Percentiles rank a stretch among this genome's conserved stretches.
Evolutionary conservation across 2,329 filamentous ascomycete genomes (phyloP).

Genomic region (Aspergillus cejpii): DNA sequence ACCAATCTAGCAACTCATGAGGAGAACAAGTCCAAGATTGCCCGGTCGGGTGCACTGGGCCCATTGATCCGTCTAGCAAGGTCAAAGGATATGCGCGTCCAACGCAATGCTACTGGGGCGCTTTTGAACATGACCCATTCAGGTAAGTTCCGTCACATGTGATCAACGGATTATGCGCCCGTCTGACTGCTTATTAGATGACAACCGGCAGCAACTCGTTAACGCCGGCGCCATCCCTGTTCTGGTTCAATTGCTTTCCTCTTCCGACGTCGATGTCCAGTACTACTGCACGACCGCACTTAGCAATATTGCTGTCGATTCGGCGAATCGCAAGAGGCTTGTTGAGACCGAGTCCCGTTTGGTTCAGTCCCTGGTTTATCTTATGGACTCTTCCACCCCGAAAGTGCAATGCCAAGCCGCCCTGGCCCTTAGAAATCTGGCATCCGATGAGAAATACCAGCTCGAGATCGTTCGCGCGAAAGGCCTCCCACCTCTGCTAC

Average conservation of each 20-base stretch:
- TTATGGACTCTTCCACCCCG: conserved; percentile 95
- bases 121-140: conserved; percentile 99
- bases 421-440: conserved; percentile 84
- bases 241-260: conserved; percentile 87
- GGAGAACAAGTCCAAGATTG: conserved; percentile 98
- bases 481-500: conserved; percentile 76
- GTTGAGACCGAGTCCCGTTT: conserved; percentile 85
- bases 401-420: conserved; percentile 98
- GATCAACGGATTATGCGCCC: neutral
- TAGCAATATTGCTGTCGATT: conserved; percentile 96
- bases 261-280: conserved; percentile 91
- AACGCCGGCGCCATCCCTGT: conserved; percentile 97
- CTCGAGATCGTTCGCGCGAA: conserved; percentile 90
- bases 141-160: conserved; percentile 51
- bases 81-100: conserved; percentile 97
- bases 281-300: conserved; percentile 98
- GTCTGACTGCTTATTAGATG: conserved; percentile 54
- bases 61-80: conserved; percentile 89
- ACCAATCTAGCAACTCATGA: conserved; percentile 97
- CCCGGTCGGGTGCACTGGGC: conserved; percentile 82
- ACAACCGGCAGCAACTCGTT: conserved; percentile 95
- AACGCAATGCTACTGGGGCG: conserved; percentile 93
- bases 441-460: conserved; percentile 97
- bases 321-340: conserved; percentile 81
- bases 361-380: conserved; percentile 85